Conservation (phyloP, 805 yeast species). For the Spencermartinsiella europaea region DNA sequence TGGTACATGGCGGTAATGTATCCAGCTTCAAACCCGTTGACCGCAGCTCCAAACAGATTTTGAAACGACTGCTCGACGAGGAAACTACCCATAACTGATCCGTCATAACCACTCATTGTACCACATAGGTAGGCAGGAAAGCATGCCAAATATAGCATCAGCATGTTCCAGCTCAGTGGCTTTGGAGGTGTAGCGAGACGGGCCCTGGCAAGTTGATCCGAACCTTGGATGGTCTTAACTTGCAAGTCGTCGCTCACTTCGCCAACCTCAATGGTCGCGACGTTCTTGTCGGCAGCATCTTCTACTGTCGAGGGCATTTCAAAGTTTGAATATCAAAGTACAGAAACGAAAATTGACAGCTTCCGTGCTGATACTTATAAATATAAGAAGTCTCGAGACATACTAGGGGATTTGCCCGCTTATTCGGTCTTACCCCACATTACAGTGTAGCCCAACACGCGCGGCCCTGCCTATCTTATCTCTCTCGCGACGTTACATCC, state of each 20-base stretch:
- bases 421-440: too few species aligned
- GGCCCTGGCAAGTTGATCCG: constrained; percentile 5
- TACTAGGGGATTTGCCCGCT: too few species aligned
- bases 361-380: too few species aligned
- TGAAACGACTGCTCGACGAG: constrained; percentile 10
- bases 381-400: too few species aligned
- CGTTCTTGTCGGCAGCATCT: not conserved
- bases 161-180: constrained; percentile 3
- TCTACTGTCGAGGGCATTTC: not conserved
- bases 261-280: not conserved
- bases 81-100: constrained; percentile 11
- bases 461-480: too few species aligned
- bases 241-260: not conserved
- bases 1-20: constrained; percentile 14
- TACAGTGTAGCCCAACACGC: too few species aligned
- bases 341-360: too few species aligned
- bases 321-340: too few species aligned
- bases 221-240: constrained; percentile 5
- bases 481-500: too few species aligned
- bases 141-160: constrained; percentile 1
- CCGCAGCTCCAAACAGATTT: constrained; percentile 8
- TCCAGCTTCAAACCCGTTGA: constrained; percentile 12
- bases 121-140: constrained; percentile 4
- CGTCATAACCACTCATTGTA: constrained; percentile 12
- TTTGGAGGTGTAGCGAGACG: constrained; percentile 4